Base-by-base conservation (phyloP, 2,329 filamentous ascomycete species). In the Penicillium fuscoglaucum region DNA sequence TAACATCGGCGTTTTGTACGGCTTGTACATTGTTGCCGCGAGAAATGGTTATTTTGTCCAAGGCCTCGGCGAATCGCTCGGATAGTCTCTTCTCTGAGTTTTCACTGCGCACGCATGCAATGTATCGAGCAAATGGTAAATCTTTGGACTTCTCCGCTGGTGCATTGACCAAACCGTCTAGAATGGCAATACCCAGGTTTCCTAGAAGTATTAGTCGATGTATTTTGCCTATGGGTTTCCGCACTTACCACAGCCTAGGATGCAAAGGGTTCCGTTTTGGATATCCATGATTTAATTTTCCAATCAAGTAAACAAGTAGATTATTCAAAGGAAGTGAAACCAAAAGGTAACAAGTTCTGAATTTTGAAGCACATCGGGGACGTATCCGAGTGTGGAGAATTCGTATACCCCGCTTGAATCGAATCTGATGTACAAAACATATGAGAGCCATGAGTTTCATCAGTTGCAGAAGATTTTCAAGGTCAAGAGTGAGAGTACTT, bases 91-190 rank as follows among this genome's bases (percentile, higher is more conserved):
- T 63, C 17, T 72, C 71, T 0, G 78, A 80, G 9, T 40, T 57
- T 52, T 71, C 60, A 58, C 75, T 79, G 26, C 74, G 71, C 0
- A 81, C 78, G 17, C 78, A 80, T 29, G 77, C 79, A 44, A 77
- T 74, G 62, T 76, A 79, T 3, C 53, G 64, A 6, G 55, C 62
- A 52, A 76, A 76, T 15, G 61, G 63, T 15, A 61, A 45, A 6
- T 61, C 55, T 9, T 6, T 54, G 19, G 26, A 50, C 50, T 2
- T 58, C 49, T 52, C 60, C 48, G 35, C 55, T 41, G 48, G 61
- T 28, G n/a, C 59, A 24, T 66, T 65, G 40, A 76, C 51, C 21
- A 78, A 55, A 26, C 72, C 72, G 56, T 68, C 67, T 19, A 78
- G 60, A 28, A 78, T 78, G 17, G 76, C 70, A 2, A 68, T 72